Evolutionary conservation across 2,329 filamentous ascomycete genomes (phyloP).

Genomic region (Cordyceps militaris): DNA sequence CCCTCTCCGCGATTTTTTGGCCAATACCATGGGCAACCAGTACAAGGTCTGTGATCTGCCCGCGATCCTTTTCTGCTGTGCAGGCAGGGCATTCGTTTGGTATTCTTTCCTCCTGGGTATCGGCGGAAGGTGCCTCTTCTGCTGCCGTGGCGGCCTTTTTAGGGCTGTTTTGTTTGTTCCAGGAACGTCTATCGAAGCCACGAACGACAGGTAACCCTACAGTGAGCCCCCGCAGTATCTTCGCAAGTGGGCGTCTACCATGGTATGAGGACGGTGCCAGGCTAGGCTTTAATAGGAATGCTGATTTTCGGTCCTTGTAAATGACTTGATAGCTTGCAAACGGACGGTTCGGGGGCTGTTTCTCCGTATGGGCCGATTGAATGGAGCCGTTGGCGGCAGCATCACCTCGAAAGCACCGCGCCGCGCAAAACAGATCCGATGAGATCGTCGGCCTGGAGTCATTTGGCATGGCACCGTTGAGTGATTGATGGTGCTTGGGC

Average conservation of each 20-base stretch:
- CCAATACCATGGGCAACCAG: constrained; percentile 94
- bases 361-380: constrained; percentile 27
- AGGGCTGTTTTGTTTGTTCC: constrained; percentile 63
- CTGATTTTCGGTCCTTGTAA: constrained; percentile 69
- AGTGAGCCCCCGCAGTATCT: constrained; percentile 74
- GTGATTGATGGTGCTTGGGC: constrained; percentile 47
- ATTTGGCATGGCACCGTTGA: constrained; percentile 13
- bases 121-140: constrained; percentile 19
- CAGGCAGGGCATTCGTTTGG: constrained; percentile 48
- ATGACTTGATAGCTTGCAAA: constrained; percentile 77
- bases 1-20: constrained; percentile 88
- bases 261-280: constrained; percentile 81
- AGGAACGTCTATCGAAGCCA: constrained; percentile 72
- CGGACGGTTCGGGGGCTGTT: constrained; percentile 40
- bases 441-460: constrained; percentile 34
- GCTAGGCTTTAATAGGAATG: constrained; percentile 80
- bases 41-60: constrained; percentile 77
- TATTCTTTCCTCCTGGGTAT: constrained; percentile 22
- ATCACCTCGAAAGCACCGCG: constrained; percentile 52
- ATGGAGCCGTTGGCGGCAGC: constrained; percentile 48
- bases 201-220: constrained; percentile 84
- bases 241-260: constrained; percentile 69
- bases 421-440: constrained; percentile 51
- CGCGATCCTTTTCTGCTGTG: constrained; percentile 53
- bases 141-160: constrained; percentile 27